Evolutionary conservation across 192 early-diverging fungal species (phyloP).

Genomic region (Glomus cerebriforme): DNA sequence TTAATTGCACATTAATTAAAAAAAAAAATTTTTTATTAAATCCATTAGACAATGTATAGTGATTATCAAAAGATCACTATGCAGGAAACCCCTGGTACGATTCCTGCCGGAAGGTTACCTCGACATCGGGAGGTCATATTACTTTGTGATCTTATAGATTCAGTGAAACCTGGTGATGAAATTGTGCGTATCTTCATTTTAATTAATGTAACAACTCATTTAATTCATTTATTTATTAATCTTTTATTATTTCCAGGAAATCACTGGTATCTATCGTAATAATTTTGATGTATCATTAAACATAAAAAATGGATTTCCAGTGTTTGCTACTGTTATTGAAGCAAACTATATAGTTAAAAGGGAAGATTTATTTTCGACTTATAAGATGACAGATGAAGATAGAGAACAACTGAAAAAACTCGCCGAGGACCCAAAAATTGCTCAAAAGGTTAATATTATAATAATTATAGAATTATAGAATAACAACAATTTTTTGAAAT

Average conservation of each 20-base stretch:
- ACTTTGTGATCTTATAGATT: constrained; percentile 96
- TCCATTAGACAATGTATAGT: constrained; percentile 81
- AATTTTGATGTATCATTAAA: constrained; percentile 90
- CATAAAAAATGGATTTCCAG: constrained; percentile 93
- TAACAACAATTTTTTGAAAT: background rate
- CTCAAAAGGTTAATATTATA: constrained; percentile 61
- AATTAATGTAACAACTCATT: background rate
- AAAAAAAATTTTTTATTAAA: no score
- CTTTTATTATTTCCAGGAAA: constrained; percentile 46
- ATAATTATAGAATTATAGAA: background rate
- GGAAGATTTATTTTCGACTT: constrained; percentile 85
- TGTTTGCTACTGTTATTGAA: constrained; percentile 94
- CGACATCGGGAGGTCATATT: constrained; percentile 92
- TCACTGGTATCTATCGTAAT: constrained; percentile 95
- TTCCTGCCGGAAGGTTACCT: constrained; percentile 92
- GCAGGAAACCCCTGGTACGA: constrained; percentile 94
- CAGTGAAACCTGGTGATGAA: constrained; percentile 94
- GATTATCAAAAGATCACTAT: constrained; percentile 97
- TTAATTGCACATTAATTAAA: background rate
- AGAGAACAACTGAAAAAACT: constrained; percentile 72
- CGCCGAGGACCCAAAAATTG: constrained; percentile 76
- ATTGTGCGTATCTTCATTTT: constrained; percentile 54
- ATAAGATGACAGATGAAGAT: constrained; percentile 91
- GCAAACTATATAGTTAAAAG: constrained; percentile 93
- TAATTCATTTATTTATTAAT: background rate